Conservation (phyloP, 1,284 basidiomycete genomes). For the Ceratobasidium sp. region DNA sequence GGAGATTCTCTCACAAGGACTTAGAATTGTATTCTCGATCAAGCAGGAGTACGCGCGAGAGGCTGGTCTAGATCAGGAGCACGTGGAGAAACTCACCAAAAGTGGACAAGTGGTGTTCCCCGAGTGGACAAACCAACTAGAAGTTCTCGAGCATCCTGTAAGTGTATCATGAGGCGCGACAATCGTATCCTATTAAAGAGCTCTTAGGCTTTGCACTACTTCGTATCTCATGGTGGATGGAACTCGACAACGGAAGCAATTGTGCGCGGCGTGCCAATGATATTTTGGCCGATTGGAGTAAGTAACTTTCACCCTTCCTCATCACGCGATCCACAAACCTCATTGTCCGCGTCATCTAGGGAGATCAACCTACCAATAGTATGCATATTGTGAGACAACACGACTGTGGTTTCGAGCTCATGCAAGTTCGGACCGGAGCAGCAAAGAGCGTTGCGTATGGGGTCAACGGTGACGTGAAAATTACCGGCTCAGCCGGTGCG, state of each 20-base stretch:
- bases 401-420: slow-evolving; percentile 36
- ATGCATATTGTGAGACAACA: slow-evolving; percentile 15
- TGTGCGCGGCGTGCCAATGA: slow-evolving; percentile 29
- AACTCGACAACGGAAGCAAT: slow-evolving; percentile 24
- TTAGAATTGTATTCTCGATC: slow-evolving; percentile 10
- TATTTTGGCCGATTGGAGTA: slow-evolving; percentile 42
- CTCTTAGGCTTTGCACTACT: slow-evolving; percentile 33
- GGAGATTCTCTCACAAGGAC: slow-evolving; percentile 4
- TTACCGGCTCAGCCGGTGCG: not conserved
- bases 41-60: not conserved
- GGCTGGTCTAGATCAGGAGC: slow-evolving; percentile 1
- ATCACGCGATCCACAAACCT: not conserved
- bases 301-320: not conserved
- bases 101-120: slow-evolving; percentile 34
- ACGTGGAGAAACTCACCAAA: not conserved
- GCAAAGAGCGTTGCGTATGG: not conserved
- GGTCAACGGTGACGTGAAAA: not conserved
- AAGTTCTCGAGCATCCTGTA: slow-evolving; percentile 42
- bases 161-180: not conserved
- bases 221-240: slow-evolving; percentile 28
- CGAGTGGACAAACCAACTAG: slow-evolving; percentile 36
- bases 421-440: slow-evolving; percentile 35
- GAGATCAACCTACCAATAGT: slow-evolving; percentile 35
- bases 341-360: not conserved
- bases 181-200: not conserved